These are phyloP conservation scores for Kappamyces sp. DNA, from an alignment of 192 early-diverging fungal genomes.

Conservation along the genomic window DNA sequence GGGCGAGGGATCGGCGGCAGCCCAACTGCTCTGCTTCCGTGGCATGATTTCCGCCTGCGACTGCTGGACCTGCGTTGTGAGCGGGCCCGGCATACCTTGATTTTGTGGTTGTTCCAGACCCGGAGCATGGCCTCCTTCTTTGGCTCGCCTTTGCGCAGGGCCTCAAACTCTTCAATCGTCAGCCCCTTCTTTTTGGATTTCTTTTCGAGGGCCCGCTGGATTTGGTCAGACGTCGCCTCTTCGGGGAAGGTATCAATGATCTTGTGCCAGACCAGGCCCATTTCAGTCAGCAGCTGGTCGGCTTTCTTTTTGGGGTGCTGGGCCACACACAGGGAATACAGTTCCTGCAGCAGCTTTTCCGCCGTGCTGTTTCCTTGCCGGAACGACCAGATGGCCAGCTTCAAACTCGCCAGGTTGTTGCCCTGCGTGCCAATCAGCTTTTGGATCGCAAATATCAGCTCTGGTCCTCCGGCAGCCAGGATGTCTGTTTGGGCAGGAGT, in stretches of 20 bases:
- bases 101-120: constrained; percentile 64
- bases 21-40: constrained; percentile 18
- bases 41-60: constrained; percentile 2
- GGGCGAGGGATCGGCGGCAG: constrained; percentile 2
- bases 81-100: constrained; percentile 26
- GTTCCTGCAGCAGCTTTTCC: constrained; percentile 30
- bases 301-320: constrained; percentile 16
- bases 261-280: constrained; percentile 36
- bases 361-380: constrained; percentile 20
- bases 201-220: neutral
- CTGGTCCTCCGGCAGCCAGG: neutral
- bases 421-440: constrained; percentile 32
- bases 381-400: constrained; percentile 32
- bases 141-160: constrained; percentile 41
- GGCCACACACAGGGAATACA: constrained; percentile 23
- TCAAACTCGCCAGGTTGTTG: constrained; percentile 34
- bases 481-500: constrained; percentile 1
- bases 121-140: constrained; percentile 55
- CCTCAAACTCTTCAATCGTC: constrained; percentile 35
- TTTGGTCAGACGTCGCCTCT: neutral
- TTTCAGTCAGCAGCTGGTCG: constrained; percentile 27
- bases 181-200: constrained; percentile 38
- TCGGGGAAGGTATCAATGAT: constrained; percentile 41
- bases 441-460: constrained; percentile 19
- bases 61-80: neutral